Conservation (phyloP, 768 basidiomycete genomes). For the Rhizopogon salebrosus region DNA sequence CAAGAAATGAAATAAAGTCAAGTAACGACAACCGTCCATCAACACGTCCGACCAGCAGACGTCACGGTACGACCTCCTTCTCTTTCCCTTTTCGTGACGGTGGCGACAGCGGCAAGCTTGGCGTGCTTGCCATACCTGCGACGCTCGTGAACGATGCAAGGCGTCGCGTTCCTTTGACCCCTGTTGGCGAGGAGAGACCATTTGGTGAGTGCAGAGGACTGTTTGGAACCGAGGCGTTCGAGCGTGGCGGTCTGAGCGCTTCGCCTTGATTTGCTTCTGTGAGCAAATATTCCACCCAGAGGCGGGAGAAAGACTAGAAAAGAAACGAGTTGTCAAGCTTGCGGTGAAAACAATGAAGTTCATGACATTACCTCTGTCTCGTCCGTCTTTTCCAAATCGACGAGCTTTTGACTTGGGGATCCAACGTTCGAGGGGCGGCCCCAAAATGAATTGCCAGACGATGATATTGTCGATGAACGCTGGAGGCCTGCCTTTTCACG, state of each 20-base stretch:
- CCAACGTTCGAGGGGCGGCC: constrained; percentile 22
- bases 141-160: constrained; percentile 33
- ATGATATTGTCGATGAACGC: constrained; percentile 32
- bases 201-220: constrained; percentile 26
- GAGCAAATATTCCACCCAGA: constrained; percentile 97
- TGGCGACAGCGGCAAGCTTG: constrained; percentile 34
- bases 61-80: constrained; percentile 22
- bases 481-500: constrained; percentile 88
- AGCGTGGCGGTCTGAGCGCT: constrained; percentile 21
- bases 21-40: not conserved
- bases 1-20: not conserved
- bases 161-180: constrained; percentile 28
- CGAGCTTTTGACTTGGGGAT: constrained; percentile 31
- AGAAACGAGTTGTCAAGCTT: not conserved
- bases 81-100: constrained; percentile 45
- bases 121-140: constrained; percentile 34
- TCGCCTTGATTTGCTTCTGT: constrained; percentile 68
- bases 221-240: constrained; percentile 34
- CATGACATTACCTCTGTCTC: constrained; percentile 64
- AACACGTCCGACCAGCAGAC: not conserved
- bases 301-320: constrained; percentile 85
- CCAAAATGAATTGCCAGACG: constrained; percentile 18
- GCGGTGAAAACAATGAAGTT: not conserved
- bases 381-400: constrained; percentile 72
- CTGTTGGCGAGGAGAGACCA: constrained; percentile 21